Evolutionary conservation across 2,329 filamentous ascomycete genomes (phyloP).

Genomic region (Penicillium vulpinum): DNA sequence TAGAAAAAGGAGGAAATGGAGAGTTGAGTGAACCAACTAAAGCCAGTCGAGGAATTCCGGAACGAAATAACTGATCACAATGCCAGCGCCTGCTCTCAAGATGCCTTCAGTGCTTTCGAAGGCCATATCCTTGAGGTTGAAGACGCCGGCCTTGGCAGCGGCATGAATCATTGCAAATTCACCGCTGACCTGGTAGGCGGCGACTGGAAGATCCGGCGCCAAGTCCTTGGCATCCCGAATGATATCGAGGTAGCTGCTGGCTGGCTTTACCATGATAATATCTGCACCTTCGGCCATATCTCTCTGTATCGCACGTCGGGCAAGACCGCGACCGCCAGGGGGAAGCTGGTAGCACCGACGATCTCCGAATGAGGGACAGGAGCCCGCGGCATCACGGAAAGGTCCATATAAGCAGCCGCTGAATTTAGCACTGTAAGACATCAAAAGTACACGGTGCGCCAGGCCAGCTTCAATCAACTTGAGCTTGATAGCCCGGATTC

Average conservation of each 20-base stretch:
- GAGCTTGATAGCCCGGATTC: conserved; percentile 95
- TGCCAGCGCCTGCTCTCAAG: conserved; percentile 85
- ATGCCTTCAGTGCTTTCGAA: conserved; percentile 95
- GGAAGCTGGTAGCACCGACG: conserved; percentile 96
- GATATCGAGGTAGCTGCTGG: conserved; percentile 92
- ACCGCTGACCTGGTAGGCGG: conserved; percentile 94
- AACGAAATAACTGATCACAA: conserved; percentile 92
- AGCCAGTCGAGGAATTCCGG: conserved; percentile 72
- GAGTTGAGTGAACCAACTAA: conserved; percentile 9
- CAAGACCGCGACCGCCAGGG: conserved; percentile 85
- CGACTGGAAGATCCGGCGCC: conserved; percentile 85
- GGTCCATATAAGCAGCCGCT: conserved; percentile 94
- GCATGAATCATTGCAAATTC: conserved; percentile 99
- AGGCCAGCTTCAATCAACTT: conserved; percentile 95
- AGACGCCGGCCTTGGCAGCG: conserved; percentile 91
- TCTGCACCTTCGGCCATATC: conserved; percentile 94
- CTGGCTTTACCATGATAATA: conserved; percentile 99
- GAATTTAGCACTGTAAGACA: conserved; percentile 99
- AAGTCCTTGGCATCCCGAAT: conserved; percentile 97
- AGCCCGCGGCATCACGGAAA: conserved; percentile 94
- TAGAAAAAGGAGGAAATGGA: background rate
- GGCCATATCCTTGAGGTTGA: conserved; percentile 90
- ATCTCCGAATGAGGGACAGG: conserved; percentile 87
- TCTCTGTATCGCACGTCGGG: conserved; percentile 81
- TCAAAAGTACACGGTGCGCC: conserved; percentile 84